Base-by-base conservation (phyloP, 345 rosid genomes). In the Salix udensis region DNA sequence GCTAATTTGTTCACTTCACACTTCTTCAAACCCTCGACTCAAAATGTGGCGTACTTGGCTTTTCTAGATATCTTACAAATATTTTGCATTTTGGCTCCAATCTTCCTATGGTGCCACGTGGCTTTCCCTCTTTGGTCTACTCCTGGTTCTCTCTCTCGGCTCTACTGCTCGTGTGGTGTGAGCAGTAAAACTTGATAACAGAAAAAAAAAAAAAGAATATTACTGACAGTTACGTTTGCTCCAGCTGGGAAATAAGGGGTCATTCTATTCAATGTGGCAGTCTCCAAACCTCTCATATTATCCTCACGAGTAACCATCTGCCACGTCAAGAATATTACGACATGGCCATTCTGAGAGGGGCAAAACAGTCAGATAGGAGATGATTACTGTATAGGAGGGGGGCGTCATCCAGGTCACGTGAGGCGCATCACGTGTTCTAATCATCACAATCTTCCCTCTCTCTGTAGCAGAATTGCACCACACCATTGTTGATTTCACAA, bases 391-490 rank as follows among this genome's bases (percentile, higher is more conserved):
- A 3, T 5, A n/a, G 55, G 21, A n/a, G n/a, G 21, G 26, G 44
- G 70, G 70, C 70, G 10, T n/a, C 36, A 67, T 67, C 68, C 39
- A 36, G 46, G 44, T 70, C 73, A 70, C 73, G 73, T 70, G 73
- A 26, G 73, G 19, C 6, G 62, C 37, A 46, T 46, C 61, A 2
- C 40, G 58, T 48, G 21, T 24, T 34, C 14, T 68, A 70, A 70
- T 71, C 74, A 55, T 53, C 34, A 15, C 28, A 28, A 1, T 21
- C 30, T 55, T 53, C 7, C 55, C 74, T 55, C 74, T 52, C 65
- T 52, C 61, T 2, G 5, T 10, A 9, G 30, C 31, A 18, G 19
- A 39, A 71, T 53, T 34, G 74, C 74, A 58, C 36, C 8, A 28
- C 14, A 11, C 14, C 39, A 18, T 42, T 2, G 10, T 71, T 53